Evolutionary conservation across 441 rosid species (phyloP), one percentile per base, ranked within the genome.

Genomic region (Adansonia gregorii): DNA sequence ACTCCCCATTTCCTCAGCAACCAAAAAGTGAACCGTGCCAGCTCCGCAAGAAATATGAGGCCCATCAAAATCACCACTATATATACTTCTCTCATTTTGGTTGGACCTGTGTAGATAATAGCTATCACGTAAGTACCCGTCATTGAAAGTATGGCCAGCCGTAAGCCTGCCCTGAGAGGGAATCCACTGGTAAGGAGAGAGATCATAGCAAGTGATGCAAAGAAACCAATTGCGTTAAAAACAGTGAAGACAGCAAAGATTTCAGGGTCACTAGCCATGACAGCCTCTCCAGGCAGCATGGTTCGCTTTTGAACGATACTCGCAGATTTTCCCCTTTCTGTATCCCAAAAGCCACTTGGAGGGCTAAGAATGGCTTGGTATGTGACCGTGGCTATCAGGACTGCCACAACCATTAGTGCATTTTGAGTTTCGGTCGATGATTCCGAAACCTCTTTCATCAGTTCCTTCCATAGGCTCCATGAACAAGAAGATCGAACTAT

Each of bases 341-440:
- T 80, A 19, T 78, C 77, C 85, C 84, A 84, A 20, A 80, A 17
- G 22, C 87, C 84, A 3, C 84, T 80, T 1, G 88, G 83, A 54
- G 83, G 79, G 22, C 67, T 80, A 3, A 77, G 55, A 4, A 70
- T 78, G 0, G 75, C 80, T 49, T 73, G 70, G 64, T 65, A 83
- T 39, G 81, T 77, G 65, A 80, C 70, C 3, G 85, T 83, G 31
- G 81, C 81, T 20, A 83, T 72, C 19, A 83, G 52, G 41, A 56
- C 79, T 0, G 81, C 83, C 1, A 79, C 60, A 22, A 83, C 78
- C 43, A 83, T 60, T 8, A 74, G 70, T 19, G 79, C 58, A 17
- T 31, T 60, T 14, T 73, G 81, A 7, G 81, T 68, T 12, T 77
- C 77, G 1, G 74, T 73, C 0, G 85, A 78, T 17, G 86, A 81